Evolutionary conservation across 352 stramenopile species (phyloP), one percentile per base, ranked within the genome.

Genomic region (Phytopythium ostracodes): DNA sequence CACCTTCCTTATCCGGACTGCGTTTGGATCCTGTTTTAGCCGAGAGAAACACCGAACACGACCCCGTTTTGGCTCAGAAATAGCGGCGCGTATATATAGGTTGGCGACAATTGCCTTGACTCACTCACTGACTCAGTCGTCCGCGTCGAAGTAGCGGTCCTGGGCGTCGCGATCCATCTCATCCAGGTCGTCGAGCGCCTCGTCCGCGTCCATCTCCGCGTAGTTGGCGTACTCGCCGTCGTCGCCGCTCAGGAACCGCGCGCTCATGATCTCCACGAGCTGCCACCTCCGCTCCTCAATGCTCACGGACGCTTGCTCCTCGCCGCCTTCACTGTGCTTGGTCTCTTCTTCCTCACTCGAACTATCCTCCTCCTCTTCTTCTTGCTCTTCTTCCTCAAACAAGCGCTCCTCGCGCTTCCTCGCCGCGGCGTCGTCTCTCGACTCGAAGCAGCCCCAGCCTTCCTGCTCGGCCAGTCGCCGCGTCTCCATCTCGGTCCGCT

Each of bases 131-230:
- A 59, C 4, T 59, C 38, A 59, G 36, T 71, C 69, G 25, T 75
- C 71, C 7, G 63, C 62, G 47, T 61, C 77, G 65, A 95, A 95
- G 54, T 93, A 95, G 29, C 69, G 68, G 31, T 95, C 84, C 71
- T 95, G 77, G 9, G 83, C 83, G 68, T 95, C 87, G 47, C 78
- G 87, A 60, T 92, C 70, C 54, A 90, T 83, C 64, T 82, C 68
- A 6, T 77, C 72, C 40, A 82, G 66, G 68, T 92, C 79, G 44
- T 94, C 87, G 11, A 92, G 72, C 18, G 56, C 65, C 50, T 81
- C 76, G 55, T 92, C 68, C 1, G 22, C 56, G 58, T 95, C 87
- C 56, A 94, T 87, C 29, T 70, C 73, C 1, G 61, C 70, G 63
- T 95, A 95, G 33, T 85, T 73, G 7, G 91, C 66, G 57, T 81